A percentile compares a stretch with the other conserved stretches of the same genome.
Conservation (phyloP, 768 basidiomycete species). For the Xerocomellus amylosporus region DNA sequence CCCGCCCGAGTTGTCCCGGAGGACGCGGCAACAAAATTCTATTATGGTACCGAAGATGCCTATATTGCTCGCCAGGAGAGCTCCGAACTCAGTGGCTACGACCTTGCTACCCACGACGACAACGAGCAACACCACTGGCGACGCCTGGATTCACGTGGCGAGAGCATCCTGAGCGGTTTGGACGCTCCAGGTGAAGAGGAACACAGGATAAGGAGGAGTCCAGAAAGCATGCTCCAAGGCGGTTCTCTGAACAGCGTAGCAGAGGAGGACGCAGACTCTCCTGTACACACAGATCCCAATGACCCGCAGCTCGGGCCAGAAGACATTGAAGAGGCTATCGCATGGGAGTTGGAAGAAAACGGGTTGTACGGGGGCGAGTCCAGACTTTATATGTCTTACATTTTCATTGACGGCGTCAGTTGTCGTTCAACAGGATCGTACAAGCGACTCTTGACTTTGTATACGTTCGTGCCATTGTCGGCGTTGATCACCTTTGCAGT, state of each 20-base stretch:
- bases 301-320: slow-evolving; percentile 23
- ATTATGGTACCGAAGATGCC: slow-evolving; percentile 14
- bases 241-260: slow-evolving; percentile 36
- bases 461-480: slow-evolving; percentile 58
- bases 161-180: slow-evolving; percentile 33
- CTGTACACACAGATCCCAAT: slow-evolving; percentile 6
- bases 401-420: slow-evolving; percentile 1
- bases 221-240: slow-evolving; percentile 35
- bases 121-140: slow-evolving; percentile 28
- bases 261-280: slow-evolving; percentile 32
- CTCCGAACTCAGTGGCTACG: slow-evolving; percentile 21
- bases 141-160: slow-evolving; percentile 31
- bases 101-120: slow-evolving; percentile 22
- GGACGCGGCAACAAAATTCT: background rate
- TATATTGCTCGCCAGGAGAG: slow-evolving; percentile 11
- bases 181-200: slow-evolving; percentile 25
- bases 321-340: slow-evolving; percentile 43
- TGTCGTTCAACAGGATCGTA: slow-evolving; percentile 54
- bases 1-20: slow-evolving; percentile 17
- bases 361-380: slow-evolving; percentile 50
- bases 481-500: slow-evolving; percentile 47
- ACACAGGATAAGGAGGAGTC: slow-evolving; percentile 27
- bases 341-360: slow-evolving; percentile 46
- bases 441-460: slow-evolving; percentile 48
- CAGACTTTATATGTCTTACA: background rate